Percentiles rank a stretch among this genome's conserved stretches.
These are phyloP conservation scores for Aspergillus fijiensis DNA, from an alignment of 2,329 filamentous ascomycete species.

Conservation along the genomic window DNA sequence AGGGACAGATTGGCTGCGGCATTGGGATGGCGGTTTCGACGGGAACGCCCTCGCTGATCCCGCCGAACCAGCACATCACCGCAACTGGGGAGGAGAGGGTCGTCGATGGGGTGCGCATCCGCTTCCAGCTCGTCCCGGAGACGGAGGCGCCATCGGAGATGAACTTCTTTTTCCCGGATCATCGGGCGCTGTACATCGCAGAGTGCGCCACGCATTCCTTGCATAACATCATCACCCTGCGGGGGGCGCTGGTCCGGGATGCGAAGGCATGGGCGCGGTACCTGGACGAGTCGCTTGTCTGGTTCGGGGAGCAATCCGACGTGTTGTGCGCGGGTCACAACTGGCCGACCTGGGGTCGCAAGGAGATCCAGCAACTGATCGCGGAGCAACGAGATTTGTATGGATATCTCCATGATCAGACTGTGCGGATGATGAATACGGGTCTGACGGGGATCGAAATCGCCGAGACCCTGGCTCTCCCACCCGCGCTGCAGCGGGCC, in stretches of 20 bases:
- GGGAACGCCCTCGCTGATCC: constrained; percentile 35
- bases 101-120: constrained; percentile 40
- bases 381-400: constrained; percentile 43
- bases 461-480: constrained; percentile 39
- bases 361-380: constrained; percentile 27
- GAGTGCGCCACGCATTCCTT: constrained; percentile 43
- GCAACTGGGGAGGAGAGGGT: constrained; percentile 31
- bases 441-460: constrained; percentile 42
- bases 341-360: constrained; percentile 45
- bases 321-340: constrained; percentile 42
- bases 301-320: constrained; percentile 35
- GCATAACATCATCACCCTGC: constrained; percentile 46
- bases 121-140: constrained; percentile 44
- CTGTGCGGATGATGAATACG: constrained; percentile 40
- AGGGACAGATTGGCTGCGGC: constrained; percentile 41
- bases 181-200: constrained; percentile 39
- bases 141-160: constrained; percentile 48
- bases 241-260: constrained; percentile 45
- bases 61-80: constrained; percentile 36
- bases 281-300: constrained; percentile 39
- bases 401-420: constrained; percentile 44
- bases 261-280: constrained; percentile 43
- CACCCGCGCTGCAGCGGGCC: constrained; percentile 30
- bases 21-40: constrained; percentile 34
- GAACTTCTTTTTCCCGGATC: constrained; percentile 43